Percentiles rank a stretch among this genome's conserved stretches.
These are phyloP conservation scores for Ogataea siamensis DNA, from an alignment of 805 yeast species.

Conservation along the genomic window DNA sequence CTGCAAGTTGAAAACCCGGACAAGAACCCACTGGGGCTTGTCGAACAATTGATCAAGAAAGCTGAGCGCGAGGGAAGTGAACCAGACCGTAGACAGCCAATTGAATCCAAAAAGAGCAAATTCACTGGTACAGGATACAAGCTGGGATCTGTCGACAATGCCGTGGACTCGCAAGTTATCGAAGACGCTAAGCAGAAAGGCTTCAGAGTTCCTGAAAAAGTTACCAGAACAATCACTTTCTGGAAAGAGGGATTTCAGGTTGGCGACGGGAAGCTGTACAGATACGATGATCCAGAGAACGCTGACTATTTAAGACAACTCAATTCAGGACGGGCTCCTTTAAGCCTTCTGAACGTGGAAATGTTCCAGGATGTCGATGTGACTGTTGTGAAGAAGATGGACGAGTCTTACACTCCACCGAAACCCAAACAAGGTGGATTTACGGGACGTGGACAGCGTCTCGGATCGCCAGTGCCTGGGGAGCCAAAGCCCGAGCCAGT, in stretches of 20 bases:
- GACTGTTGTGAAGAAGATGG: constrained; percentile 72
- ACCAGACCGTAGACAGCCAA: constrained; percentile 35
- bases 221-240: constrained; percentile 79
- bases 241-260: constrained; percentile 97
- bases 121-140: constrained; percentile 55
- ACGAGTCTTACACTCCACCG: constrained; percentile 69
- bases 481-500: constrained; percentile 39
- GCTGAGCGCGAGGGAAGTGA: constrained; percentile 63
- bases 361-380: constrained; percentile 94
- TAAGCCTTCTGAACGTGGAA: constrained; percentile 74
- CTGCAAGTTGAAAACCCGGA: constrained; percentile 76
- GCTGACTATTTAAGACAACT: constrained; percentile 73
- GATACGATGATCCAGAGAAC: constrained; percentile 93
- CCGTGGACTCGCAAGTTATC: constrained; percentile 32
- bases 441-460: constrained; percentile 74
- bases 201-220: constrained; percentile 42
- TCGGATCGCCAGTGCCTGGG: constrained; percentile 89
- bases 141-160: constrained; percentile 45
- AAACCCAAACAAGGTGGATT: constrained; percentile 55
- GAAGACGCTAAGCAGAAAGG: constrained; percentile 28
- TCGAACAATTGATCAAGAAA: constrained; percentile 59
- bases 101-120: constrained; percentile 24
- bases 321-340: constrained; percentile 88
- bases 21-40: constrained; percentile 41
- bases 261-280: constrained; percentile 81